Conservation (phyloP, 192 early-diverging fungal species). For the Linderina pennispora region DNA sequence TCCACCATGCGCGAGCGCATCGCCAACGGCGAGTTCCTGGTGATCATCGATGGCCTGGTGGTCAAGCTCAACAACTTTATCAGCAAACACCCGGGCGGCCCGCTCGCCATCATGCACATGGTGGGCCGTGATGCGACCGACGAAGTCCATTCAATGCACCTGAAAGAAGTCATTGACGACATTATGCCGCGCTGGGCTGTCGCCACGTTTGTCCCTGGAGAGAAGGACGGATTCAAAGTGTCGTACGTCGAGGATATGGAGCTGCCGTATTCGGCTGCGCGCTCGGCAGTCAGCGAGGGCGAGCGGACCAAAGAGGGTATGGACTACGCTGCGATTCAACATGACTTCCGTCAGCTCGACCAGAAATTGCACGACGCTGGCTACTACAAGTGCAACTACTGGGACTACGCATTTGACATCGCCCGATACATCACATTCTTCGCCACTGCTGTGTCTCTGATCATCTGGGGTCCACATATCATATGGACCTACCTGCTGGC, state of each 20-base stretch:
- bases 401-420: conserved; percentile 49
- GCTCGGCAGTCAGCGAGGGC: conserved; percentile 12
- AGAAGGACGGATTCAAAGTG: conserved; percentile 1
- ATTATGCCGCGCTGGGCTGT: conserved; percentile 76
- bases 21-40: conserved; percentile 64
- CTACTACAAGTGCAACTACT: conserved; percentile 58
- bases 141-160: conserved; percentile 82
- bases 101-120: conserved; percentile 81
- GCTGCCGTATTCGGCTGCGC: conserved; percentile 30
- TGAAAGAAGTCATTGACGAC: conserved; percentile 66
- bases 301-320: conserved; percentile 4
- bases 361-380: conserved; percentile 53
- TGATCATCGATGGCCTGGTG: conserved; percentile 81
- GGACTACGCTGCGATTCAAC: conserved; percentile 45
- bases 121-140: conserved; percentile 89
- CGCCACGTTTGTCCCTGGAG: conserved; percentile 29
- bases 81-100: conserved; percentile 87
- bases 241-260: conserved; percentile 42
- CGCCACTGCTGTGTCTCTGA: conserved; percentile 14
- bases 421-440: conserved; percentile 36
- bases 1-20: conserved; percentile 35
- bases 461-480: conserved; percentile 21
- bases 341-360: conserved; percentile 65
- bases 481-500: conserved; percentile 38
- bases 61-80: conserved; percentile 81